Base-by-base conservation (phyloP, 1,284 basidiomycete species). In the Coniophora puteana region DNA sequence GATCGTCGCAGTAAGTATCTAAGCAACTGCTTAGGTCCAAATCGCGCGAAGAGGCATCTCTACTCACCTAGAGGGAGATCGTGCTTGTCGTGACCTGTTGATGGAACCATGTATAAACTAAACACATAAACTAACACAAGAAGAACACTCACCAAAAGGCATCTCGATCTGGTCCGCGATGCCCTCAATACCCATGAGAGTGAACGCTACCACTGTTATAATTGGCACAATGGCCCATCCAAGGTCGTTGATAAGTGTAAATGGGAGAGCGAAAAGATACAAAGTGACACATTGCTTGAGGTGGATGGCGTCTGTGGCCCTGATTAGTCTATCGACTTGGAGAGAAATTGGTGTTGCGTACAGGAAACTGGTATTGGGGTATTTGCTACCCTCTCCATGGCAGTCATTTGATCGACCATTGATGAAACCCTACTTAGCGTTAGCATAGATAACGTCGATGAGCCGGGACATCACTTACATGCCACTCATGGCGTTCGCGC, bases 161-260 rank as follows among this genome's bases (percentile, higher is more conserved):
- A 89, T 88, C 60, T 94, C 92, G 49, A 93, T 89, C 63, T 93
- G 83, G 48, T 92, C 84, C 1, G 91, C 91, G 48, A 95, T 93
- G 8, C 91, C 91, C 65, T 95, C 93, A 40, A 95, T 86, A 10
- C 91, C 92, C 84, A 93, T 92, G 47, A 94, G 76, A 4, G 88
- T 93, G 65, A 94, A 90, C 11, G 88, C 83, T 23, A 91, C 83
- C 4, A 86, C 79, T 17, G 86, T 88, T 8, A 89, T 81, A 22
- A 93, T 72, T n/a, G 86, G 87, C 14, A 94, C 71, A 58, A 84
- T 88, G 35, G 74, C 75, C 88, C 86, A 93, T 12, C 83, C 80
- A 44, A 90, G 66, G 39, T 89, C 84, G 41, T 77, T 74, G 35
- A 92, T 78, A 22, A 94, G 74, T 5, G 87, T 89, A 52, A 93